Conservation (phyloP, 495 filamentous ascomycete genomes). For the Talaromyces borbonicus region DNA sequence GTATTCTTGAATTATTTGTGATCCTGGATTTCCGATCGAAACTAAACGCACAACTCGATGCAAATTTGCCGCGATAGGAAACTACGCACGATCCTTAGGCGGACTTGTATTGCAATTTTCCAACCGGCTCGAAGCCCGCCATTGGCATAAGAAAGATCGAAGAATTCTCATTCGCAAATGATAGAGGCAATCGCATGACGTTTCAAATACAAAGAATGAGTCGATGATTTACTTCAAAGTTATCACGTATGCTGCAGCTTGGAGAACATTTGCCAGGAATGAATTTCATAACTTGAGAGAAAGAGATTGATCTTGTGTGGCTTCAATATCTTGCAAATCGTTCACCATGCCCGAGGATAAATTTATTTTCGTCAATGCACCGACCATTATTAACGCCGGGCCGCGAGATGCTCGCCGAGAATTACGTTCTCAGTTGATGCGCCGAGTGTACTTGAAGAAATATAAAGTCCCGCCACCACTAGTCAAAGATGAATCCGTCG, state of each 20-base stretch:
- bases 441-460: conserved; percentile 6
- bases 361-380: conserved; percentile 8
- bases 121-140: no score
- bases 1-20: no score
- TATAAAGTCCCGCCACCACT: neutral
- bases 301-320: neutral
- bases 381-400: conserved; percentile 7
- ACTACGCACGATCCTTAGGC: no score
- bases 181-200: no score
- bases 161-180: no score
- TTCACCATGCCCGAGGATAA: conserved; percentile 3
- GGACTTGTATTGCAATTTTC: no score
- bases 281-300: neutral
- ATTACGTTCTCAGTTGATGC: conserved; percentile 7
- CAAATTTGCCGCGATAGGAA: no score
- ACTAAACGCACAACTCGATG: no score
- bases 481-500: neutral
- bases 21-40: no score
- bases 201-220: no score
- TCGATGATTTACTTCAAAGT: neutral
- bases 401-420: conserved; percentile 7
- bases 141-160: no score
- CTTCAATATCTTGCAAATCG: neutral
- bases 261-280: neutral
- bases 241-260: neutral